phyloP scores from a whole-genome alignment of 768 basidiomycete genomes.

The Lactarius sanguifluus region DNA sequence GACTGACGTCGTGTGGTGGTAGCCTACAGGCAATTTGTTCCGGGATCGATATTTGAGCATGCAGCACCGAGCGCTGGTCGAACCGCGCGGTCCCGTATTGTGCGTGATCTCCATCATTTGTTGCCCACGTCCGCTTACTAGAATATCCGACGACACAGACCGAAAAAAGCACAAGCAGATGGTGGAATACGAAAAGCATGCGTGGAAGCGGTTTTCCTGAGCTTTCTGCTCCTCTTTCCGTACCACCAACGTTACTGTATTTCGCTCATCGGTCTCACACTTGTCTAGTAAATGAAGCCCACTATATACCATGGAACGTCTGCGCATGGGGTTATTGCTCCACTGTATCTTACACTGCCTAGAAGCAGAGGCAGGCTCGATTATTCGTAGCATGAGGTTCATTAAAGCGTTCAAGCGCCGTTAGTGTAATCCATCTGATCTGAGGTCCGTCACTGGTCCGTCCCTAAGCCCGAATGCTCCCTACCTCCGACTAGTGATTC shows the following conservation, averaged over 20 bases:
- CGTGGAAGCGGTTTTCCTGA: slow-evolving; percentile 66
- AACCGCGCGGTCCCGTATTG: slow-evolving; percentile 81
- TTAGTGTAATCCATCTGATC: slow-evolving; percentile 6
- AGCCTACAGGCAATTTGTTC: slow-evolving; percentile 96
- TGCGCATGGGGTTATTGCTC: slow-evolving; percentile 10
- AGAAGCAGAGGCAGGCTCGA: neutral
- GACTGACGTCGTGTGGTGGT: neutral
- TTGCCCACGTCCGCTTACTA: neutral
- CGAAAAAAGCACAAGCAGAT: slow-evolving; percentile 52
- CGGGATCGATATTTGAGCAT: slow-evolving; percentile 84
- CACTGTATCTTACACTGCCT: slow-evolving; percentile 16
- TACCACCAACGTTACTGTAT: neutral
- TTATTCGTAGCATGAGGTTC: neutral
- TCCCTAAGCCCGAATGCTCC: neutral
- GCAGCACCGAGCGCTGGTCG: slow-evolving; percentile 83
- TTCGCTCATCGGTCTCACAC: neutral
- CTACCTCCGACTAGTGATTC: neutral
- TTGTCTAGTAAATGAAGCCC: neutral
- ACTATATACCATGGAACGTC: neutral
- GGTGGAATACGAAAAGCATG: slow-evolving; percentile 75
- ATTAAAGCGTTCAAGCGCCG: slow-evolving; percentile 10
- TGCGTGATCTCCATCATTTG: slow-evolving; percentile 39
- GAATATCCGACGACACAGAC: slow-evolving; percentile 38
- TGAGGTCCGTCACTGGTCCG: slow-evolving; percentile 3
- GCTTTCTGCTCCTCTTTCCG: neutral